Evolutionary conservation across 495 filamentous ascomycete genomes (phyloP).

Genomic region (Tuber borchii): DNA sequence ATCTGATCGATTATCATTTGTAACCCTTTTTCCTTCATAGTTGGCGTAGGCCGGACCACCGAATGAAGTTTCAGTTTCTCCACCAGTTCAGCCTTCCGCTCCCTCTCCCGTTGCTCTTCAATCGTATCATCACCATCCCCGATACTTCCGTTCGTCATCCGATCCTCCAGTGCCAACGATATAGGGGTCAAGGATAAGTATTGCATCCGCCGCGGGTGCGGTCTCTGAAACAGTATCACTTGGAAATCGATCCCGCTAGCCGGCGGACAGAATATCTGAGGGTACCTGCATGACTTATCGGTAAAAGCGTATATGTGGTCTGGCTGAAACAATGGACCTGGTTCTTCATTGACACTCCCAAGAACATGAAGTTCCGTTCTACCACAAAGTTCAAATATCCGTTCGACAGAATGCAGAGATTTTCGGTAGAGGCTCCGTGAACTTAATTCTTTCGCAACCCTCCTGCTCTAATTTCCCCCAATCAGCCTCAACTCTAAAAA

Average conservation of each 20-base stretch:
- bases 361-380: conserved; percentile 77
- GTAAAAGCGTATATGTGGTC: conserved; percentile 65
- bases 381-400: conserved; percentile 79
- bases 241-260: conserved; percentile 62
- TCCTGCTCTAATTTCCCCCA: conserved; percentile 51
- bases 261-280: conserved; percentile 64
- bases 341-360: conserved; percentile 53
- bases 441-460: conserved; percentile 80
- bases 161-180: conserved; percentile 77
- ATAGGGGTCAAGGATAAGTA: conserved; percentile 91
- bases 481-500: conserved; percentile 26
- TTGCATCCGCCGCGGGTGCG: conserved; percentile 84
- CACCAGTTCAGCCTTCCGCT: conserved; percentile 58
- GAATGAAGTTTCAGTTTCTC: conserved; percentile 87
- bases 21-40: conserved; percentile 75
- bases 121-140: conserved; percentile 56
- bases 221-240: conserved; percentile 79
- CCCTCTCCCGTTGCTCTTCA: conserved; percentile 50
- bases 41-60: conserved; percentile 64
- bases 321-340: conserved; percentile 50
- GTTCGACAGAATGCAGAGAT: conserved; percentile 69
- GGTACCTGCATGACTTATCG: conserved; percentile 52
- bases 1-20: conserved; percentile 84
- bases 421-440: conserved; percentile 76
- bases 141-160: conserved; percentile 53